phyloP scores from a whole-genome alignment of 2,329 filamentous ascomycete species.

The Calonectria pseudoreteaudii region DNA sequence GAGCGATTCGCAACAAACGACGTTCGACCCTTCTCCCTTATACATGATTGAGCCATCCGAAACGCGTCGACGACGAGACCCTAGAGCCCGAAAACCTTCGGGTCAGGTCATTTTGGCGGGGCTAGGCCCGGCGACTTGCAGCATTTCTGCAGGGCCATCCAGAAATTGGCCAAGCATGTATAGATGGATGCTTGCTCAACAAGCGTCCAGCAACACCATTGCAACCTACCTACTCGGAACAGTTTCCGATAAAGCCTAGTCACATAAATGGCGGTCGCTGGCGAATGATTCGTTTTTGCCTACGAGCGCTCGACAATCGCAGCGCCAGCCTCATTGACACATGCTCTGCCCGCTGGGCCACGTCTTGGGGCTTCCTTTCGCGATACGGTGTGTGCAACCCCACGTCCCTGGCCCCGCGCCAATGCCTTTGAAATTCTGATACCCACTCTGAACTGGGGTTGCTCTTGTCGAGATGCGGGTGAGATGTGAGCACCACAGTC shows the following conservation, averaged over 20 bases:
- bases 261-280: neutral
- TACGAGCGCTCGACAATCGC: neutral
- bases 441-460: neutral
- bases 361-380: neutral
- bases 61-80: conserved; percentile 17
- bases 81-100: conserved; percentile 40
- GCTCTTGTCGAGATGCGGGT: neutral
- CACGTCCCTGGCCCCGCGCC: neutral
- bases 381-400: neutral
- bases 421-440: neutral
- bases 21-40: conserved; percentile 31
- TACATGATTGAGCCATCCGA: conserved; percentile 7
- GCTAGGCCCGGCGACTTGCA: conserved; percentile 8
- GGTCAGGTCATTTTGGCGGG: conserved; percentile 39
- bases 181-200: neutral
- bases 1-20: neutral
- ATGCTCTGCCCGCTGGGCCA: neutral
- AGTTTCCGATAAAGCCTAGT: neutral
- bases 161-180: neutral
- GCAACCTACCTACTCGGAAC: neutral
- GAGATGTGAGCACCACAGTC: conserved; percentile 4
- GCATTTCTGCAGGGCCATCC: neutral
- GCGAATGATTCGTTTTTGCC: no score
- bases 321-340: neutral
- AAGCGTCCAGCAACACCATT: neutral